Conservation (phyloP, 2,329 filamentous ascomycete genomes). For the Colletotrichum orbiculare region DNA sequence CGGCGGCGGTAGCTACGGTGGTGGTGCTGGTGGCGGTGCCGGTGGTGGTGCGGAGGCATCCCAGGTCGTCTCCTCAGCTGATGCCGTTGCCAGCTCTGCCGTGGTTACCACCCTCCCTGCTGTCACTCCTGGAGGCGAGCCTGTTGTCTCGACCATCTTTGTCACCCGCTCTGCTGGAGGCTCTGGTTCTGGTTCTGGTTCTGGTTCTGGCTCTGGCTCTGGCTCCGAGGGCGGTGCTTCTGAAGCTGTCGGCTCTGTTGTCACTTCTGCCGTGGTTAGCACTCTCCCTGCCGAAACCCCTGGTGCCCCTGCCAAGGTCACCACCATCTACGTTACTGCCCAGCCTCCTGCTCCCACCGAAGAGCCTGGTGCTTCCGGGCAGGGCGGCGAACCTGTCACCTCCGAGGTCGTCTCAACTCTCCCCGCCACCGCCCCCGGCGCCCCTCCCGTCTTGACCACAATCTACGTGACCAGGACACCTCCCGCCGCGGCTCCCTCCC, state of each 20-base stretch:
- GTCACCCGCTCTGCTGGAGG: slow-evolving; percentile 16
- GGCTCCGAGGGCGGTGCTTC: not conserved
- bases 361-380: slow-evolving; percentile 2
- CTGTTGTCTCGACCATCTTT: slow-evolving; percentile 17
- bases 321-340: slow-evolving; percentile 11
- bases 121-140: not conserved
- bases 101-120: slow-evolving; percentile 16
- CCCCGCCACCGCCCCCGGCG: slow-evolving; percentile 23
- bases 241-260: not conserved
- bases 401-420: slow-evolving; percentile 23
- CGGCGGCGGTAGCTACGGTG: not conserved
- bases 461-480: slow-evolving; percentile 19
- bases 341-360: slow-evolving; percentile 2
- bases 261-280: slow-evolving; percentile 18
- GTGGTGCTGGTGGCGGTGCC: not conserved
- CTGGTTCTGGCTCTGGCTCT: not conserved
- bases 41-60: not conserved
- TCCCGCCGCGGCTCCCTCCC: slow-evolving; percentile 5
- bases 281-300: slow-evolving; percentile 16
- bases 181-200: not conserved
- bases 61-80: not conserved
- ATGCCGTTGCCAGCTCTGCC: slow-evolving; percentile 5
- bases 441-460: slow-evolving; percentile 7
- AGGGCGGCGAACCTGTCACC: slow-evolving; percentile 7
- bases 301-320: not conserved